A percentile compares a stretch with the other conserved stretches of the same genome.
phyloP scores from a whole-genome alignment of 192 early-diverging fungal species.

The Neocallimastix lanati region DNA sequence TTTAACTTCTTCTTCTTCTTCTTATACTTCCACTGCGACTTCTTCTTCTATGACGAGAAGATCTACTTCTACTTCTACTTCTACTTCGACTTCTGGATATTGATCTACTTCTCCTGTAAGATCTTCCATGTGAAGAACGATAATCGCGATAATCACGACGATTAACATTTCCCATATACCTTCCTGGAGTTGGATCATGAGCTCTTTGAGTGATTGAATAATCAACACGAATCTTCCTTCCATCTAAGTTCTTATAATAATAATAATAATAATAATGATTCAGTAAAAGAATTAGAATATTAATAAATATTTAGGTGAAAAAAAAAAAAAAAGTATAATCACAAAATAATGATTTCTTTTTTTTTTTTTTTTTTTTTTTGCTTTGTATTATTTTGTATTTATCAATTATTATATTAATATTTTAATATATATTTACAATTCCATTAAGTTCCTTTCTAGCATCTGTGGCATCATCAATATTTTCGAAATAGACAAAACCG shows the following conservation, averaged over 20 bases:
- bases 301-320: no score
- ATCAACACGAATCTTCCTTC: constrained; percentile 34
- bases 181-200: constrained; percentile 51
- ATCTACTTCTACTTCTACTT: neutral
- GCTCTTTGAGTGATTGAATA: constrained; percentile 37
- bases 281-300: no score
- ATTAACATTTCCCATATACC: constrained; percentile 38
- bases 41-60: neutral
- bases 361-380: no score
- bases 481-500: constrained; percentile 43
- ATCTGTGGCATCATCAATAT: constrained; percentile 20
- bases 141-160: constrained; percentile 9
- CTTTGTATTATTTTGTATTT: no score
- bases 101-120: neutral
- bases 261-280: no score
- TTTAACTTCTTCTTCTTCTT: no score
- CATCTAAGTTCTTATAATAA: constrained; percentile 36
- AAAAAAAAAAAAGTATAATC: no score
- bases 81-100: neutral
- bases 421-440: constrained; percentile 26
- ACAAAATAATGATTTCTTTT: no score
- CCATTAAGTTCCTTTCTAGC: constrained; percentile 42
- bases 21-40: neutral
- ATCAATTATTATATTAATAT: no score
- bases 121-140: constrained; percentile 1